Base-by-base conservation (phyloP, 2,329 filamentous ascomycete genomes). In the Cryphonectria parasitica region DNA sequence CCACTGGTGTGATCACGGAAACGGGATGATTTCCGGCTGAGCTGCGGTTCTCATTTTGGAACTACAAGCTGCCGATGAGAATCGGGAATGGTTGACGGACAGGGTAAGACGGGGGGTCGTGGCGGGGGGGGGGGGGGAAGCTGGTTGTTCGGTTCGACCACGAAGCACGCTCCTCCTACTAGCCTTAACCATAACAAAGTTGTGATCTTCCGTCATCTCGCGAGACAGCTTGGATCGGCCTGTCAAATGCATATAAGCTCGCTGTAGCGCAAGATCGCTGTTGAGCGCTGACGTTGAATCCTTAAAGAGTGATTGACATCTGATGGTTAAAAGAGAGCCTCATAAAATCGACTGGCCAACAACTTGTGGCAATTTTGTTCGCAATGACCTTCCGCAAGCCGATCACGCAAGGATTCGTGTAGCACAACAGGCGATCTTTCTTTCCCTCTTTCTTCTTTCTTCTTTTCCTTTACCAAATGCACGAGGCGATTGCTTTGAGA, bases 61-160 rank as follows among this genome's bases (percentile, higher is more conserved):
- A n/a, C 19, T 19, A 54, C 56, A 68, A 68, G 52, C 28, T 68
- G 41, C 69, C 69, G 66, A 64, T 64, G 69, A 71, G 11, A 28
- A 58, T 58, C 54, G 54, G 54, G 54, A 31, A 58, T 58, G 28
- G 54, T 71, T 66, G 52, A 71, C 61, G 3, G 61, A 31, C 69
- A 28, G 22, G 69, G 69, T 19, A 45, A 61, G 60, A 64, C 65
- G 56, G 66, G 22, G n/a, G n/a, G 52, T 28, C 52, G 15, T 34
- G 34, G 34, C 3, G 34, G 34, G 36, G 11, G 8, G 36, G 36
- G 36, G 36, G 5, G 8, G 36, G 36, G 36, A 8, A 39, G 36
- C 36, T 39, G 5, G 36, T 39, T 39, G 36, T 39, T 39, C 10
- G 36, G 45, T 56, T 17, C 25, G 13, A 25, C 25, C 3, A 56